phyloP scores from a whole-genome alignment of 2,329 filamentous ascomycete species.

The Hypoxylon sp. region DNA sequence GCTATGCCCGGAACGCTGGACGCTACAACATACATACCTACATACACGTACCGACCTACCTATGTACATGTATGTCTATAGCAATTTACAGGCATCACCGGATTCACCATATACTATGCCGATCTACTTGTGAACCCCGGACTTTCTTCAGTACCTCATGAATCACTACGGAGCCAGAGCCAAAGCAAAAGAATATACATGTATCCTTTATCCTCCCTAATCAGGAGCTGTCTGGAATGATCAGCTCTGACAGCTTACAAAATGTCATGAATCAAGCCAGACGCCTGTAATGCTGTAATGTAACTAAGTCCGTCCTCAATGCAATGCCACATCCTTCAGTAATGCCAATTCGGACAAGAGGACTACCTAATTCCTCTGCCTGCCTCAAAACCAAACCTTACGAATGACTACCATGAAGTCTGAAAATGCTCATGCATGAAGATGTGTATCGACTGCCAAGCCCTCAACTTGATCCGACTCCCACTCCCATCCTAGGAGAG shows the following conservation, averaged over 20 bases:
- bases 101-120: not conserved
- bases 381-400: conserved; percentile 56
- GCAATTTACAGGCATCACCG: not conserved
- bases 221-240: conserved; percentile 6
- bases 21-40: too few species aligned
- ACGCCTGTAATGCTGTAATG: not conserved
- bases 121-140: not conserved
- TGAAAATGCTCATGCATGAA: conserved; percentile 64
- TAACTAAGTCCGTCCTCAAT: not conserved
- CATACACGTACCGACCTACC: too few species aligned
- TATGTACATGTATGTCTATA: too few species aligned
- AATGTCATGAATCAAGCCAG: conserved; percentile 18
- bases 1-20: too few species aligned
- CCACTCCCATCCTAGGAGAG: conserved; percentile 85
- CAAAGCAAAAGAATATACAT: conserved; percentile 25
- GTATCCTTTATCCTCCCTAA: conserved; percentile 27
- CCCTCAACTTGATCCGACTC: conserved; percentile 63
- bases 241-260: conserved; percentile 18
- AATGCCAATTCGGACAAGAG: conserved; percentile 58
- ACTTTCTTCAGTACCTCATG: not conserved
- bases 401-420: conserved; percentile 52
- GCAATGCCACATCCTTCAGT: conserved; percentile 38
- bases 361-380: conserved; percentile 67
- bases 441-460: conserved; percentile 62
- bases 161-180: conserved; percentile 1